These are phyloP conservation scores for Lotus japonicus DNA, from an alignment of 306 rosid species.

Conservation along the genomic window DNA sequence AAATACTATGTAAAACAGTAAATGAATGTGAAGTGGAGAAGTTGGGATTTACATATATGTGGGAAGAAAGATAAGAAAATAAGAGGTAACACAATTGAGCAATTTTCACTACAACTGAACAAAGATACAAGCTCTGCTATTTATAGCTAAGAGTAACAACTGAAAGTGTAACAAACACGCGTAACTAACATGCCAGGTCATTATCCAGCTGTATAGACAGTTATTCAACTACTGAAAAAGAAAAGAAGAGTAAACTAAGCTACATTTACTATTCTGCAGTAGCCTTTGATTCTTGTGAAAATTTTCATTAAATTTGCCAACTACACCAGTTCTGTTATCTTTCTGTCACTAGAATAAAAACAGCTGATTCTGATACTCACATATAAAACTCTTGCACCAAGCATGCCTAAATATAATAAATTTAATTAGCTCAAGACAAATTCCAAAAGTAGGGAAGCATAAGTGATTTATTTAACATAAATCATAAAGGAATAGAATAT, in stretches of 20 bases:
- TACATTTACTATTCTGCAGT: too few species aligned
- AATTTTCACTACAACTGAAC: too few species aligned
- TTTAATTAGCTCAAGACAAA: constrained; percentile 1
- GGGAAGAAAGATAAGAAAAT: neutral
- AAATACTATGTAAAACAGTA: neutral
- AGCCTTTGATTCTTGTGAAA: too few species aligned
- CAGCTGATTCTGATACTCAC: neutral
- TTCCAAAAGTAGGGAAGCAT: constrained; percentile 13
- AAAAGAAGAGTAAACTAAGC: too few species aligned
- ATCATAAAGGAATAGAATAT: constrained; percentile 10
- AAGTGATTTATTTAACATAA: constrained; percentile 19
- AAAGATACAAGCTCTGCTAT: too few species aligned
- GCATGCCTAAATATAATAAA: neutral
- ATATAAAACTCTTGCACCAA: neutral
- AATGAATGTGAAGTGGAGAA: neutral
- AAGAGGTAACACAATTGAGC: neutral
- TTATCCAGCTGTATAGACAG: too few species aligned
- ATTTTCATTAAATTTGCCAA: neutral
- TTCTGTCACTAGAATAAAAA: neutral
- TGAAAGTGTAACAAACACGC: too few species aligned
- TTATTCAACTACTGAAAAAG: too few species aligned
- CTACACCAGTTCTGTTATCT: neutral
- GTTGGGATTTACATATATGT: neutral
- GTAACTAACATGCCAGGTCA: too few species aligned
- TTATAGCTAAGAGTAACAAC: too few species aligned